A percentile compares a stretch with the other conserved stretches of the same genome.
These are phyloP conservation scores for Begonia masoniana DNA, from an alignment of 306 rosid species.

Conservation along the genomic window DNA sequence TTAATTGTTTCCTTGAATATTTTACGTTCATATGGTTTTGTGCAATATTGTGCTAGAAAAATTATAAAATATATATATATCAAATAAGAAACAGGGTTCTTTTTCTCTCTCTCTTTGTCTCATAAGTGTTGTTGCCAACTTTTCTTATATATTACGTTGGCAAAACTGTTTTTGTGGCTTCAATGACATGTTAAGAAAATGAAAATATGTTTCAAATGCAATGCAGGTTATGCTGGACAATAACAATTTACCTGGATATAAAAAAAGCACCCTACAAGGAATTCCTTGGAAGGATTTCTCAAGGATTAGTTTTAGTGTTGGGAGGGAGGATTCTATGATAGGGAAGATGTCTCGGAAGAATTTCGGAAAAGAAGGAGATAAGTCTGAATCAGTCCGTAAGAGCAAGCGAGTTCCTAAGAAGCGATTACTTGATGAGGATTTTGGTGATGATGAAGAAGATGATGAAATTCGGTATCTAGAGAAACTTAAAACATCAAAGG, in stretches of 20 bases:
- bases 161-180: no score
- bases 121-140: no score
- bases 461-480: constrained; percentile 26
- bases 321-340: no score
- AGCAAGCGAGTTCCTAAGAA: constrained; percentile 28
- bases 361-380: constrained; percentile 37
- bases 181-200: no score
- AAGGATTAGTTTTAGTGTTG: constrained; percentile 50
- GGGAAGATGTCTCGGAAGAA: constrained; percentile 40
- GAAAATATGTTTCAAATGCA: no score
- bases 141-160: no score
- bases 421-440: constrained; percentile 13
- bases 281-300: constrained; percentile 90
- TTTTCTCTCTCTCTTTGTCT: no score
- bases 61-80: no score
- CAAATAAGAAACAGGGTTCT: no score
- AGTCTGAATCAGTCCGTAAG: constrained; percentile 18
- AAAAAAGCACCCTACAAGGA: constrained; percentile 56
- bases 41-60: no score
- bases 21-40: no score
- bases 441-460: constrained; percentile 18
- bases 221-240: constrained; percentile 46
- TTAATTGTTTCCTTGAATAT: no score
- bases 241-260: constrained; percentile 30
- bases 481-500: constrained; percentile 20